phyloP scores from a whole-genome alignment of 1,284 basidiomycete species.

The Sanguinoderma infundibulare region DNA sequence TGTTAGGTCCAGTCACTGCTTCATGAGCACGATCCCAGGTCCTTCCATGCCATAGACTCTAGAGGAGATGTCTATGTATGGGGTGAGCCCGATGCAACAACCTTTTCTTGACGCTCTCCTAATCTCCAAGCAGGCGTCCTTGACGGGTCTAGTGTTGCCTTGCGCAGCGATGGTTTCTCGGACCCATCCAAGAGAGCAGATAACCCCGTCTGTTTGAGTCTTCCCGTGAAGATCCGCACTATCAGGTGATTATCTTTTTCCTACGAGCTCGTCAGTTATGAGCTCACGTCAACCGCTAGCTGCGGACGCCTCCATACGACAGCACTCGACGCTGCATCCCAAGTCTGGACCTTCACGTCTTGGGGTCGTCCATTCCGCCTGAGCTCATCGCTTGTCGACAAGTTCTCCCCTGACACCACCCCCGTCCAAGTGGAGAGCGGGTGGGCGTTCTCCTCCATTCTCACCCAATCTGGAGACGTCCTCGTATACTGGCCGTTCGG shows the following conservation, averaged over 20 bases:
- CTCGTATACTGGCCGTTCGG: constrained; percentile 78
- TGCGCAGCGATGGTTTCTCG: constrained; percentile 61
- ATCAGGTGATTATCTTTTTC: constrained; percentile 55
- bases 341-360: constrained; percentile 73
- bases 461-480: constrained; percentile 72
- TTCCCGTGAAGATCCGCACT: constrained; percentile 60
- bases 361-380: constrained; percentile 79
- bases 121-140: constrained; percentile 54
- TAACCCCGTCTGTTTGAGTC: constrained; percentile 56
- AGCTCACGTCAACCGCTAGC: constrained; percentile 42
- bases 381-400: constrained; percentile 51
- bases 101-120: not conserved
- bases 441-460: constrained; percentile 76
- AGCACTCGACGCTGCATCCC: constrained; percentile 59
- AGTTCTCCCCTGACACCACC: constrained; percentile 46
- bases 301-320: constrained; percentile 76
- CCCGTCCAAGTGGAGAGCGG: constrained; percentile 79
- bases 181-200: constrained; percentile 51
- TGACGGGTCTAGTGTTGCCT: constrained; percentile 49
- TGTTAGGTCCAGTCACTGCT: not conserved
- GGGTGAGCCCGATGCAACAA: constrained; percentile 55
- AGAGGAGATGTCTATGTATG: constrained; percentile 80
- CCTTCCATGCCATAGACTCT: constrained; percentile 80
- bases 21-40: constrained; percentile 49
- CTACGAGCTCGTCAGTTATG: not conserved